These are phyloP conservation scores for Saitozyma podzolica DNA, from an alignment of 768 basidiomycete genomes.

Conservation along the genomic window DNA sequence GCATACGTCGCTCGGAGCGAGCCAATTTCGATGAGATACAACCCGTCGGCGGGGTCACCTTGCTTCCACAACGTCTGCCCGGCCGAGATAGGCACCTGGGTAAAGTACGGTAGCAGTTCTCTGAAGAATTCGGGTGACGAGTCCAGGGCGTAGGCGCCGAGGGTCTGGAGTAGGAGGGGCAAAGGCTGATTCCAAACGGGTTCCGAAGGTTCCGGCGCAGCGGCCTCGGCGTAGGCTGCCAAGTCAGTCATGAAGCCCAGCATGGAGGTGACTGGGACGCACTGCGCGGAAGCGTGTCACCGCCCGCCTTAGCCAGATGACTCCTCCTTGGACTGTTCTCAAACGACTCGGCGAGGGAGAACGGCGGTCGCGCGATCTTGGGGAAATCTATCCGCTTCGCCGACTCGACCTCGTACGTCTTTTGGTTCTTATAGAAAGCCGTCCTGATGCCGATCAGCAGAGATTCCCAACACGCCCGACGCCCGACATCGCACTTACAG, in stretches of 20 bases:
- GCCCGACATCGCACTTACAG: no score
- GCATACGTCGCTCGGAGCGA: conserved; percentile 78
- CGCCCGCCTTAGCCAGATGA: conserved; percentile 71
- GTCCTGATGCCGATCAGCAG: no score
- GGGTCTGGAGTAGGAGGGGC: conserved; percentile 73
- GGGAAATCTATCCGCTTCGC: conserved; percentile 46
- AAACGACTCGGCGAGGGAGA: conserved; percentile 58
- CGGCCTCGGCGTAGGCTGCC: no score
- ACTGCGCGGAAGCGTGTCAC: conserved; percentile 58
- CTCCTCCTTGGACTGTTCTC: conserved; percentile 67
- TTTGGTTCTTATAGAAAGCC: conserved; percentile 50
- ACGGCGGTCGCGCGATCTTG: conserved; percentile 51
- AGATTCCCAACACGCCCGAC: no score
- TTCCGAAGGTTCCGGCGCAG: conserved; percentile 11
- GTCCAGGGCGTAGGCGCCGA: conserved; percentile 65
- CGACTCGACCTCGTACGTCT: conserved; percentile 14
- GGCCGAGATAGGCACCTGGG: conserved; percentile 61
- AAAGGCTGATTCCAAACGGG: conserved; percentile 61
- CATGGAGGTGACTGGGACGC: conserved; percentile 5
- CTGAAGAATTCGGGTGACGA: conserved; percentile 56
- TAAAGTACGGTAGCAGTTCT: conserved; percentile 71
- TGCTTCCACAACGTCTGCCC: conserved; percentile 72
- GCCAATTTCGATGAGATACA: conserved; percentile 87
- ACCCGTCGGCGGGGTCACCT: conserved; percentile 72
- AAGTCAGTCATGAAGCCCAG: no score